Conservation (phyloP, 2,329 filamentous ascomycete genomes). For the Leptographium flavum region DNA sequence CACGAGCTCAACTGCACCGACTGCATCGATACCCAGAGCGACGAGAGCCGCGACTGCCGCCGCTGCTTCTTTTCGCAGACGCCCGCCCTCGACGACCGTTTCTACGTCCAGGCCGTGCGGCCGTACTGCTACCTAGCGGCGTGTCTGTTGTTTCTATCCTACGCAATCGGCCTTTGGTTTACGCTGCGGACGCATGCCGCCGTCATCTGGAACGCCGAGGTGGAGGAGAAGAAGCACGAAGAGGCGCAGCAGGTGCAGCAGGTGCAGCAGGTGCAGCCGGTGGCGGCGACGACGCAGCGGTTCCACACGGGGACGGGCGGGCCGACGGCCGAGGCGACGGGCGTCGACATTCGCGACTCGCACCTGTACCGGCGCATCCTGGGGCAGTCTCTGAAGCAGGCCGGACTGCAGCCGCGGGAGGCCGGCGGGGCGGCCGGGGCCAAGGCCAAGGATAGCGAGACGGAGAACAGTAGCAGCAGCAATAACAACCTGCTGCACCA, state of each 20-base stretch:
- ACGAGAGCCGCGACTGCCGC: conserved; percentile 56
- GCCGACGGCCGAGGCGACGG: conserved; percentile 35
- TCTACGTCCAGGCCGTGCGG: conserved; percentile 80
- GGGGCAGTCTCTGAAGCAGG: conserved; percentile 76
- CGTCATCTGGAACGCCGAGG: conserved; percentile 86
- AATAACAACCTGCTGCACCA: conserved; percentile 51
- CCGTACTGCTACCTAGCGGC: conserved; percentile 90
- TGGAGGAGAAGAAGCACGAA: conserved; percentile 59
- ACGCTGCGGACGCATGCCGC: conserved; percentile 91
- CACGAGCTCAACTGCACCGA: conserved; percentile 82
- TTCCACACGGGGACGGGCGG: conserved; percentile 17
- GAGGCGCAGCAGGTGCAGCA: conserved; percentile 20
- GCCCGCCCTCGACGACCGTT: conserved; percentile 70
- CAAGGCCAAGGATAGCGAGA: too few relatives aligned
- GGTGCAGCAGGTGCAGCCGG: neutral
- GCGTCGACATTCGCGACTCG: conserved; percentile 67
- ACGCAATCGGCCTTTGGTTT: conserved; percentile 88
- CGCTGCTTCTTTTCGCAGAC: conserved; percentile 89
- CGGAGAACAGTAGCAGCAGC: too few relatives aligned
- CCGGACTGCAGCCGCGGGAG: too few relatives aligned
- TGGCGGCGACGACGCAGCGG: neutral
- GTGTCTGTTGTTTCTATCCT: conserved; percentile 75
- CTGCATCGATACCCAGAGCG: conserved; percentile 34
- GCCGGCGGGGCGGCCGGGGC: too few relatives aligned
- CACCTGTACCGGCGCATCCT: conserved; percentile 87